Evolutionary conservation across 305 asterid genomes (phyloP).

Genomic region (Fraxinus latifolia): DNA sequence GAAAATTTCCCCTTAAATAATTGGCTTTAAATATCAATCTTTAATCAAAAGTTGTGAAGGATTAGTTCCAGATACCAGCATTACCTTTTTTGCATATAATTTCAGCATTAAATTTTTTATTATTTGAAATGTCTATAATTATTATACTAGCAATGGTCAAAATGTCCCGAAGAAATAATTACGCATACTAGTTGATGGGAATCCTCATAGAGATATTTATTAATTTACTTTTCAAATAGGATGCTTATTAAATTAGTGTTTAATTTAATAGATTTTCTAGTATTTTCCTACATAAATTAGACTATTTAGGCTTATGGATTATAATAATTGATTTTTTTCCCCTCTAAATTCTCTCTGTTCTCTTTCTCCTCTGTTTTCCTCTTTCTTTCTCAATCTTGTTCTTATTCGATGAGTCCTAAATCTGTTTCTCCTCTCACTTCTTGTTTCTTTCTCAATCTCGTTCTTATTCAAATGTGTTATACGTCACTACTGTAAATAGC

Average conservation of each 20-base stretch:
- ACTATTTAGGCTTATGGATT: neutral
- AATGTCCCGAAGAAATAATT: constrained; percentile 27
- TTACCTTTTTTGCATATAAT: neutral
- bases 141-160: constrained; percentile 25
- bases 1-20: neutral
- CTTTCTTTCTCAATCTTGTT: neutral
- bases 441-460: neutral
- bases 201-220: neutral
- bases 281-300: neutral
- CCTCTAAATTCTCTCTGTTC: neutral
- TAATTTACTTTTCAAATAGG: neutral
- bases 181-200: neutral
- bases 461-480: neutral
- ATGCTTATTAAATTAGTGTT: neutral
- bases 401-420: neutral
- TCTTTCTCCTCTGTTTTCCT: neutral
- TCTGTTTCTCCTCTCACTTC: neutral
- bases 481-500: neutral
- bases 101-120: neutral
- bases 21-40: neutral
- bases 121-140: constrained; percentile 19
- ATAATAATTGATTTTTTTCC: too few relatives aligned
- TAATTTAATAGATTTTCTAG: neutral
- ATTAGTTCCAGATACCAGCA: neutral
- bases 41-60: neutral